phyloP scores from a whole-genome alignment of 768 basidiomycete species.

The Pholiota molesta region DNA sequence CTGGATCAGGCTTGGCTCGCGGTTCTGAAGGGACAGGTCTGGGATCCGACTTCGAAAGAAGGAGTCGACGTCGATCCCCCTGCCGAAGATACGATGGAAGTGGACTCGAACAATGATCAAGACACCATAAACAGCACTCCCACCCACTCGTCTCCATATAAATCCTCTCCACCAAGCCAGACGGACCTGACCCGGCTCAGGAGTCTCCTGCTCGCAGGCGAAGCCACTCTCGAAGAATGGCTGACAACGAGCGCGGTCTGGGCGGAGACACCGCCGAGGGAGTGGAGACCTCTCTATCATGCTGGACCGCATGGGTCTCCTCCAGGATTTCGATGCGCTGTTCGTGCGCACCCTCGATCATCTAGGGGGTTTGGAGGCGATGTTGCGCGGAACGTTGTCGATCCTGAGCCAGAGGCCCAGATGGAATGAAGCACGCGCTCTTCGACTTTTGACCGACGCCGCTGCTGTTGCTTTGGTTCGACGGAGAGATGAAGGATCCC shows the following conservation, averaged over 20 bases:
- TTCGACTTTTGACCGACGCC: too few relatives aligned
- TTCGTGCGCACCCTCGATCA: constrained; percentile 64
- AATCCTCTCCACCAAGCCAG: constrained; percentile 57
- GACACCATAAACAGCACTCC: constrained; percentile 17
- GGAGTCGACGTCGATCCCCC: constrained; percentile 42
- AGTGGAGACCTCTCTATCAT: constrained; percentile 38
- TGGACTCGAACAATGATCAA: background rate
- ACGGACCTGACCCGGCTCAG: constrained; percentile 74
- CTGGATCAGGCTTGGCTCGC: constrained; percentile 77
- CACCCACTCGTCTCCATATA: constrained; percentile 23
- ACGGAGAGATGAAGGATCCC: too few relatives aligned
- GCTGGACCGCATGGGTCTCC: constrained; percentile 54
- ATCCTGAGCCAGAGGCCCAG: background rate
- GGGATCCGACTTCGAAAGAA: constrained; percentile 53
- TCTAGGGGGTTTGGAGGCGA: constrained; percentile 44
- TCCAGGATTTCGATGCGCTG: constrained; percentile 65
- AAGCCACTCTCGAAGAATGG: constrained; percentile 72
- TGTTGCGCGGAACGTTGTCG: background rate
- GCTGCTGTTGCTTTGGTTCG: too few relatives aligned
- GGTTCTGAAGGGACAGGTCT: constrained; percentile 64
- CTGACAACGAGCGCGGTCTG: constrained; percentile 33
- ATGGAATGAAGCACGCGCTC: background rate
- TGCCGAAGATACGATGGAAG: constrained; percentile 24
- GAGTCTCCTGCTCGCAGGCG: constrained; percentile 65
- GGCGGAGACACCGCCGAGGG: constrained; percentile 24